Evolutionary conservation across 2,329 filamentous ascomycete species (phyloP), one percentile per base, ranked within the genome.

Genomic region (Grosmannia serpens): DNA sequence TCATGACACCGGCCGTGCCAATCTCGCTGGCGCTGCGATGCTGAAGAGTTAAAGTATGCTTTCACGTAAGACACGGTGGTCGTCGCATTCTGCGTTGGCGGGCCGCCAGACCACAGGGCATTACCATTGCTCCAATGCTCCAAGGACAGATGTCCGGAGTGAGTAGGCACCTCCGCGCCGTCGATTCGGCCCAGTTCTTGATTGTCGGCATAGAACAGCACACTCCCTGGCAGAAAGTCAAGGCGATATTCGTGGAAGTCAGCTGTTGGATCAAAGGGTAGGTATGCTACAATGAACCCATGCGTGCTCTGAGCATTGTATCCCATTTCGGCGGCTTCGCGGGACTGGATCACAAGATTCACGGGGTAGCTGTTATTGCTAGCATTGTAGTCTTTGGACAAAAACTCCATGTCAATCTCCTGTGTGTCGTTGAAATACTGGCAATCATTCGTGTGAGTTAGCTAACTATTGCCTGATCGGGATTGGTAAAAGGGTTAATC

Each of bases 41-140:
- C 64, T 3, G 85, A 84, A 20, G 85, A 85, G 74, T 91, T 91
- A 74, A 91, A 92, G 70, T 91, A 92, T 0, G 84, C 85, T 69
- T 88, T 89, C 59, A 90, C 78, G 66, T 90, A 90, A 44, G 77
- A 80, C 27, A 91, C 76, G 8, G 77, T 81, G 64, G 89, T 75
- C 22, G 78, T 71, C 0, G 87, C 82, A 65, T 91, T 84, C 38
- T 74, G 62, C 0, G 64, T 63, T 0, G 88, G 88, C 3, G 88
- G 88, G 0, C 88, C 88, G 15, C 77, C 83, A 47, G 84, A 87
- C 88, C 88, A 92, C 1, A 74, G 66, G 7, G 75, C 67, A 67
- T 91, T 86, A 38, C 88, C 88, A 64, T 91, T 91, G 68, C 85
- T 89, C 88, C 88, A 85, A 69, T 91, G 88, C 65, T 84, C 86